These are phyloP conservation scores for Thamnidium elegans DNA, from an alignment of 192 early-diverging fungal genomes.

Conservation along the genomic window DNA sequence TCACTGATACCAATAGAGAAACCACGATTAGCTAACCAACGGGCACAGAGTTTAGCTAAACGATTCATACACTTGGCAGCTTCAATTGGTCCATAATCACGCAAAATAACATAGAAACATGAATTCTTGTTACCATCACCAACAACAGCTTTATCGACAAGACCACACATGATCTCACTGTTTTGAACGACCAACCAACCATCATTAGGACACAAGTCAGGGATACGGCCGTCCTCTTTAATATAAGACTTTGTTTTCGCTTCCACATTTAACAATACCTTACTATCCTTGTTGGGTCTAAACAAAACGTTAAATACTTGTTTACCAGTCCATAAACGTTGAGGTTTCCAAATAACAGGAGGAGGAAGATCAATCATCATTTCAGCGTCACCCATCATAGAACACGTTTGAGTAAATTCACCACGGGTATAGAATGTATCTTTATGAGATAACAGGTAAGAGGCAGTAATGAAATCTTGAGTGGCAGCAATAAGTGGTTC, in stretches of 20 bases:
- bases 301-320: constrained; percentile 90
- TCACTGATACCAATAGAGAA: constrained; percentile 99
- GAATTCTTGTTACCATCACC: constrained; percentile 96
- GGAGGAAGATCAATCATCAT: constrained; percentile 89
- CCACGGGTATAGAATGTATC: constrained; percentile 94
- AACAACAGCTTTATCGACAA: constrained; percentile 91
- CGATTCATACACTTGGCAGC: constrained; percentile 94
- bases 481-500: constrained; percentile 98
- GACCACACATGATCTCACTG: constrained; percentile 93
- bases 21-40: constrained; percentile 71
- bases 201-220: constrained; percentile 86
- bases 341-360: constrained; percentile 88
- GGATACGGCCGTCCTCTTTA: constrained; percentile 54
- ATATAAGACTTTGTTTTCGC: constrained; percentile 78
- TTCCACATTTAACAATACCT: constrained; percentile 82
- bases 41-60: constrained; percentile 64
- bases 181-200: constrained; percentile 89
- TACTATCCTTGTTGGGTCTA: constrained; percentile 70
- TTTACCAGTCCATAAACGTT: constrained; percentile 93
- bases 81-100: constrained; percentile 84
- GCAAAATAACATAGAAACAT: constrained; percentile 88
- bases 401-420: constrained; percentile 89
- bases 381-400: constrained; percentile 86
- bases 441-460: constrained; percentile 90
- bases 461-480: constrained; percentile 98